These are phyloP conservation scores for Ceratonia siliqua DNA, from an alignment of 306 rosid genomes.

Conservation along the genomic window DNA sequence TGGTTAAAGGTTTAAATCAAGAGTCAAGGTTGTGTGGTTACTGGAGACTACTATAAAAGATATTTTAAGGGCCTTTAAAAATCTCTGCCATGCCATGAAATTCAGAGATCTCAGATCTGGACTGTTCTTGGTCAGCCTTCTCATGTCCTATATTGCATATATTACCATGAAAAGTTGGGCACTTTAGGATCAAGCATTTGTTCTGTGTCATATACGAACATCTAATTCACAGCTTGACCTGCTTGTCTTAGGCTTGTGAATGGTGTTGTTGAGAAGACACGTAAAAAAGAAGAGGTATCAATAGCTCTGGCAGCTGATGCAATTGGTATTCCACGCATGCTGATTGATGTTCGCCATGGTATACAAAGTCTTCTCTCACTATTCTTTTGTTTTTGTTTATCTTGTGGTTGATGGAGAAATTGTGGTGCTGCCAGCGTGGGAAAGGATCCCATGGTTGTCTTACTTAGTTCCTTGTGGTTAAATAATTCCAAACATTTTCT, in stretches of 20 bases:
- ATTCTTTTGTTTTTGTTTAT: background rate
- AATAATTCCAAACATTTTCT: background rate
- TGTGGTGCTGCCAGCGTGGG: background rate
- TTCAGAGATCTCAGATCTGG: background rate
- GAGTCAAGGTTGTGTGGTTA: background rate
- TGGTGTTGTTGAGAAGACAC: slow-evolving; percentile 84
- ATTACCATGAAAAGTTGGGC: background rate
- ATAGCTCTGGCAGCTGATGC: slow-evolving; percentile 78
- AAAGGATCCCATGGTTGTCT: no score
- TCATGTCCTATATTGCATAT: background rate
- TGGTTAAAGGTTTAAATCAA: background rate
- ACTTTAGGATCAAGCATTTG: background rate
- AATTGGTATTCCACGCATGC: slow-evolving; percentile 77
- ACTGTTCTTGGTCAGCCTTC: background rate
- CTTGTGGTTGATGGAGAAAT: background rate
- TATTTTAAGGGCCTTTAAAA: background rate
- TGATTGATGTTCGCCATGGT: slow-evolving; percentile 96
- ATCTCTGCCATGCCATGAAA: background rate
- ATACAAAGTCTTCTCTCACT: slow-evolving; percentile 20
- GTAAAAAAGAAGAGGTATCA: slow-evolving; percentile 63
- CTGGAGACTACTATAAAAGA: background rate
- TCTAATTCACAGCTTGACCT: slow-evolving; percentile 1
- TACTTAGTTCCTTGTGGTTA: background rate
- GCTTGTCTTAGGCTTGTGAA: slow-evolving; percentile 78
- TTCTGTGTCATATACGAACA: background rate